phyloP scores from a whole-genome alignment of 805 yeast species.

The Zygoascus bituminiphila region DNA sequence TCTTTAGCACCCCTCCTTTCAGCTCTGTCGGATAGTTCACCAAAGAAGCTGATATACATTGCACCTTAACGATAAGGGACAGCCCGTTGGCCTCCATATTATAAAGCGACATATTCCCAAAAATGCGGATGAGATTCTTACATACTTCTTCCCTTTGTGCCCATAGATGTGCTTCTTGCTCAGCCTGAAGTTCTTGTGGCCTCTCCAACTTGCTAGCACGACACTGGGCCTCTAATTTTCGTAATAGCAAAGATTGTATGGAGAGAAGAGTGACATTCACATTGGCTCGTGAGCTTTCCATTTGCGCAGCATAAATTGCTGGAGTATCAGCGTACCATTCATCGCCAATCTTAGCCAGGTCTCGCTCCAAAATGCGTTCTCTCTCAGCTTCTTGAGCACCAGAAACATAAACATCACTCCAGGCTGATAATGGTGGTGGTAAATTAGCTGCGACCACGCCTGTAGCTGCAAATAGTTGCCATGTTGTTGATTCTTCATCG shows the following conservation, averaged over 20 bases:
- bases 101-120: slow-evolving; percentile 8
- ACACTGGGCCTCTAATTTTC: slow-evolving; percentile 4
- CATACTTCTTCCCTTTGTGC: slow-evolving; percentile 9
- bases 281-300: slow-evolving; percentile 10
- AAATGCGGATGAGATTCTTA: slow-evolving; percentile 5
- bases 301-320: slow-evolving; percentile 1
- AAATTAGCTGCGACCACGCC: neutral
- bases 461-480: neutral
- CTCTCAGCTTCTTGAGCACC: neutral
- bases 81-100: slow-evolving; percentile 15
- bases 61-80: slow-evolving; percentile 7
- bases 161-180: slow-evolving; percentile 6
- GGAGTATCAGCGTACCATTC: neutral
- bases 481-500: neutral
- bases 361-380: neutral
- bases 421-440: neutral
- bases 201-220: neutral
- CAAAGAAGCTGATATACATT: slow-evolving; percentile 8
- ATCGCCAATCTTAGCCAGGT: neutral
- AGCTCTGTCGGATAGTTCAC: slow-evolving; percentile 5
- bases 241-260: slow-evolving; percentile 10
- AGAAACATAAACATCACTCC: neutral
- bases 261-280: slow-evolving; percentile 9
- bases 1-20: slow-evolving; percentile 3
- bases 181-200: neutral